Evolutionary conservation across 2,329 filamentous ascomycete species (phyloP), one percentile per base, ranked within the genome.

Genomic region (Colletotrichum orbiculare): DNA sequence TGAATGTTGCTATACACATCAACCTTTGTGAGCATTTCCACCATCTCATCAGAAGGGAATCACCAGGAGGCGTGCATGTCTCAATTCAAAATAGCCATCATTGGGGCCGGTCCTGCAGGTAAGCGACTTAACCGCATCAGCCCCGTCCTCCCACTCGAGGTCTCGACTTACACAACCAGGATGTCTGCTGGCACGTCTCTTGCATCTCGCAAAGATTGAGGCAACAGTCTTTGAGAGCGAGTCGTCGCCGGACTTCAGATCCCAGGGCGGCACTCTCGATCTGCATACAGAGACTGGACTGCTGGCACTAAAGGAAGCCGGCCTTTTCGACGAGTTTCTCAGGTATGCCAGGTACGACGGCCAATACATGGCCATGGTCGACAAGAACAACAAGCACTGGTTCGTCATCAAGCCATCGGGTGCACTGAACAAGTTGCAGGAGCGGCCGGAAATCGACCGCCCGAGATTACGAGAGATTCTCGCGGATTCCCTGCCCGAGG

Each of bases 381-480:
- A 84, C 68, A 76, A 77, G 52, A 64, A 81, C 47, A 72, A 81
- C 9, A 74, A 76, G 13, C 70, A 74, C 8, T 71, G 75, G 10
- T 70, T 79, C 6, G 72, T 74, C 11, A 70, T 25, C 25, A 67
- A 25, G 60, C 68, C 10, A 52, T 34, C 5, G 37, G 25, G 7
- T 42, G 53, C 6, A 61, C 69, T 12, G 67, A 73, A 74, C 38
- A 71, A 74, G 50, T 67, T 78, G 17, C 71, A 72, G 48, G 77
- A 80, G 60, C 77, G 81, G 7, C 84, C 83, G 0, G 85, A 87
- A 70, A 87, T 88, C 65, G 85, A 88, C 71, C 81, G 84, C 15
- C 68, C 74, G 6, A 72, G 75, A 25, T 75, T 86, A 13, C 76
- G 81, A 7, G 70, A 78, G 48, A 74, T 87, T 4, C 73, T 86